Base-by-base conservation (phyloP, 257 asterid species). In the Schizonepeta tenuifolia region DNA sequence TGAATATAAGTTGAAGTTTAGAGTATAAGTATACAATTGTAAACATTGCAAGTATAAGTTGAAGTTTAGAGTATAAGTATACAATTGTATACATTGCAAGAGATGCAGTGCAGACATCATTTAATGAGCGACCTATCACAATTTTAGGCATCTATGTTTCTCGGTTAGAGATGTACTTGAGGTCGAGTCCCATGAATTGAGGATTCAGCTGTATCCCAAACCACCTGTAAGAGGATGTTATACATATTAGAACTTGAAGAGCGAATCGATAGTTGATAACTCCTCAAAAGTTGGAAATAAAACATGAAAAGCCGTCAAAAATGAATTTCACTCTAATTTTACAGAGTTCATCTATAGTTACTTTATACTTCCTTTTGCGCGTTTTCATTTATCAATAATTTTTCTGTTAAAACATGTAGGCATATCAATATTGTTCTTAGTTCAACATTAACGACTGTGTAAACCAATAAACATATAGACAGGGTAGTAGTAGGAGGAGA, bases 131-230 rank as follows among this genome's bases (percentile, higher is more conserved):
- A 22, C 17, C 6, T 49, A 12, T 31, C 47, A 67, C 11, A 21
- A 18, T 40, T 28, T 72, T 21, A 73, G 72, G 72, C 43, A 75
- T 71, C 44, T 28, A 10, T 28, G 38, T 41, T 75, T 56, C 61
- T 60, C 38, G 59, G 80, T 71, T 44, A 70, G 57, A 76, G 41
- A 77, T 85, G 73, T 87, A 95, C 99, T 95, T 95, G 93, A 95
- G 97, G 83, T 95, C 97, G 74, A 95, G 84, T 79, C 97, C 97
- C 83, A 92, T 40, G 84, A 90, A 90, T 70, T 88, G 87, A 78
- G 98, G 99, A 86, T 95, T 95, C 74, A 95, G 84, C 65, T 92
- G 97, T 82, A 92, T 86, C 81, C 99, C 97, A 18, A 94, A 91
- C 99, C 99, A 91, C 99, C 99, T 91, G 81, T 67, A 46, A 49